phyloP scores from a whole-genome alignment of 106 monocot genomes.

The Platanthera guangdongensis region DNA sequence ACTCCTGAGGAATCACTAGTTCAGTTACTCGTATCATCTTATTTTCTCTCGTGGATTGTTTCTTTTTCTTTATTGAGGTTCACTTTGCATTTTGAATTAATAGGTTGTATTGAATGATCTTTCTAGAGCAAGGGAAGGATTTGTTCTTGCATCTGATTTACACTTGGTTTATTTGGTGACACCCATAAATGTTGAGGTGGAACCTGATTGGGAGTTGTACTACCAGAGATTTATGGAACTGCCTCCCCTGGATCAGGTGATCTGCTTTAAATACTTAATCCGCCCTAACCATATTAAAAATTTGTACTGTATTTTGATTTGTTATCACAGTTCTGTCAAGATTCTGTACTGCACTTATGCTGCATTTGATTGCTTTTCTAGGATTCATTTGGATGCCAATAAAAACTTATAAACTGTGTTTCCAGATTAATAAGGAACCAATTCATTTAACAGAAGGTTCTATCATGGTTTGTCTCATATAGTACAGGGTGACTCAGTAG shows the following conservation, averaged over 20 bases:
- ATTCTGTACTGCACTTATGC: not conserved
- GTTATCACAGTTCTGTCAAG: not conserved
- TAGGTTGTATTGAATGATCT: slow-evolving; percentile 94
- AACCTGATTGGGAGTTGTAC: slow-evolving; percentile 97
- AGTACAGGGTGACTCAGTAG: not conserved
- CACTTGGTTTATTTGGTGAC: slow-evolving; percentile 95
- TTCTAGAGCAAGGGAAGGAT: slow-evolving; percentile 91
- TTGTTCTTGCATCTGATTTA: slow-evolving; percentile 97
- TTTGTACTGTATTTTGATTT: not conserved
- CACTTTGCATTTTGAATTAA: slow-evolving; percentile 9
- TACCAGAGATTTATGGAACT: slow-evolving; percentile 97
- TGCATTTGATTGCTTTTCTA: not conserved
- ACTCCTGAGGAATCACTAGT: slow-evolving; percentile 96
- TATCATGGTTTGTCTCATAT: not conserved
- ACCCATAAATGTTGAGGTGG: slow-evolving; percentile 93
- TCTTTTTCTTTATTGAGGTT: slow-evolving; percentile 3
- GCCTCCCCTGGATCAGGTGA: slow-evolving; percentile 74
- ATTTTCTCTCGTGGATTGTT: not conserved
- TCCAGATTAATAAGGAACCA: not conserved
- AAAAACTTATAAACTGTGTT: not conserved
- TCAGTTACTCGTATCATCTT: slow-evolving; percentile 1
- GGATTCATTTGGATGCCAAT: not conserved
- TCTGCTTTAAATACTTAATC: not conserved
- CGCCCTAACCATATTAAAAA: not conserved
- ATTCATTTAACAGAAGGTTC: not conserved